Percentiles rank a stretch among this genome's conserved stretches.
phyloP scores from a whole-genome alignment of 2,329 filamentous ascomycete genomes.

The Aureobasidium namibiae region DNA sequence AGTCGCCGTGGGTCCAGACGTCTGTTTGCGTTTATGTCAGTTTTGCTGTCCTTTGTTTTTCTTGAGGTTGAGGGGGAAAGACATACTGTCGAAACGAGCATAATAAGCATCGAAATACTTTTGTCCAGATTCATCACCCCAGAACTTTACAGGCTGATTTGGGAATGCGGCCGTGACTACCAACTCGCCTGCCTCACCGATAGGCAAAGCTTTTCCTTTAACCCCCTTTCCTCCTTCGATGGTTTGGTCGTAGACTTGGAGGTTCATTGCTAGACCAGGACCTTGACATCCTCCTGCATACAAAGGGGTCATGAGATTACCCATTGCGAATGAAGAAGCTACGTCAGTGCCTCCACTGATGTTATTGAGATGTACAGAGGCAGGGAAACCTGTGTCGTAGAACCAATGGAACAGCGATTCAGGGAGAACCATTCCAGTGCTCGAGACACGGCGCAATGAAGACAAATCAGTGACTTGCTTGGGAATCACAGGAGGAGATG shows the following conservation, averaged over 20 bases:
- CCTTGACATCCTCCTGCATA: constrained; percentile 51
- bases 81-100: constrained; percentile 32
- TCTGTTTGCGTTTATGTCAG: constrained; percentile 21
- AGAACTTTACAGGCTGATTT: constrained; percentile 56
- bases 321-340: constrained; percentile 54
- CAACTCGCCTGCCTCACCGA: constrained; percentile 65
- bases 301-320: constrained; percentile 63
- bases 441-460: constrained; percentile 52
- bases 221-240: constrained; percentile 35
- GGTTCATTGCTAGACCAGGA: constrained; percentile 43
- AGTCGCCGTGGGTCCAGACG: constrained; percentile 80
- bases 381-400: constrained; percentile 63
- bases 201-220: constrained; percentile 44
- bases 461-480: constrained; percentile 55
- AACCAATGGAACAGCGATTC: constrained; percentile 74
- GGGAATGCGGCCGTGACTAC: constrained; percentile 65
- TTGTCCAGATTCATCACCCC: constrained; percentile 33
- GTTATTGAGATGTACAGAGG: constrained; percentile 59
- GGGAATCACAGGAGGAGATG: constrained; percentile 46
- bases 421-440: constrained; percentile 75
- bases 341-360: constrained; percentile 74
- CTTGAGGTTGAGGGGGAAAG: not conserved
- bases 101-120: constrained; percentile 41
- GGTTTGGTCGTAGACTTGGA: constrained; percentile 53
- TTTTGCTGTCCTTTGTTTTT: too few relatives aligned